phyloP scores from a whole-genome alignment of 768 basidiomycete species.

The Daedaleopsis sinensis region DNA sequence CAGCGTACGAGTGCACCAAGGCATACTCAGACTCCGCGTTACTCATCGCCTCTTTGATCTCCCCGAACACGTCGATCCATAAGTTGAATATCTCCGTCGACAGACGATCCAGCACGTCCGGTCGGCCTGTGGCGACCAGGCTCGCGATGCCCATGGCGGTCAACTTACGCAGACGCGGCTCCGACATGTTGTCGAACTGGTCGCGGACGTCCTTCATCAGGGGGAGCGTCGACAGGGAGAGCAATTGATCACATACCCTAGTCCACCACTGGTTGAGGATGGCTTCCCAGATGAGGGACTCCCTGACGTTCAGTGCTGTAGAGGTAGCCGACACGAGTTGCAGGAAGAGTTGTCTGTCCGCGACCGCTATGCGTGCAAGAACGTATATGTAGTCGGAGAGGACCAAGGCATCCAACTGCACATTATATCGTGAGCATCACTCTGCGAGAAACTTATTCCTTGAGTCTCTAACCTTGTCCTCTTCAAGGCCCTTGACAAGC shows the following conservation, averaged over 20 bases:
- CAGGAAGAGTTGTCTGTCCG: conserved; percentile 67
- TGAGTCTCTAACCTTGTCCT: conserved; percentile 57
- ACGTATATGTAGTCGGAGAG: conserved; percentile 75
- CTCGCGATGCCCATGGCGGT: conserved; percentile 80
- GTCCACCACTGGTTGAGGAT: conserved; percentile 84
- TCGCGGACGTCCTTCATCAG: background rate
- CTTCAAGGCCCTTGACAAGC: conserved; percentile 59
- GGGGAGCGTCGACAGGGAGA: background rate
- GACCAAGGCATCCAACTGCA: conserved; percentile 44
- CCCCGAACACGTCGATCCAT: conserved; percentile 89
- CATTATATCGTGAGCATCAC: no score
- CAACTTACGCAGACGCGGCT: conserved; percentile 82
- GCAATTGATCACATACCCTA: conserved; percentile 49
- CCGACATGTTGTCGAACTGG: conserved; percentile 91
- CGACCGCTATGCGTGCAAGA: conserved; percentile 72
- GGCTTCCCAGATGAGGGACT: conserved; percentile 61
- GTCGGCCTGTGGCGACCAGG: conserved; percentile 73
- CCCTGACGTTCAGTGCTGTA: conserved; percentile 45
- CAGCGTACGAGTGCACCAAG: background rate
- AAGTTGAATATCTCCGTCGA: conserved; percentile 79
- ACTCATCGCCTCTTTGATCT: conserved; percentile 72
- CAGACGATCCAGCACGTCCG: conserved; percentile 72
- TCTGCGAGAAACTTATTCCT: background rate
- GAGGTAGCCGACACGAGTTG: conserved; percentile 71
- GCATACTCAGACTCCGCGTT: conserved; percentile 30